Base-by-base conservation (phyloP, 768 basidiomycete species). In the Hysterangium stoloniferum region DNA sequence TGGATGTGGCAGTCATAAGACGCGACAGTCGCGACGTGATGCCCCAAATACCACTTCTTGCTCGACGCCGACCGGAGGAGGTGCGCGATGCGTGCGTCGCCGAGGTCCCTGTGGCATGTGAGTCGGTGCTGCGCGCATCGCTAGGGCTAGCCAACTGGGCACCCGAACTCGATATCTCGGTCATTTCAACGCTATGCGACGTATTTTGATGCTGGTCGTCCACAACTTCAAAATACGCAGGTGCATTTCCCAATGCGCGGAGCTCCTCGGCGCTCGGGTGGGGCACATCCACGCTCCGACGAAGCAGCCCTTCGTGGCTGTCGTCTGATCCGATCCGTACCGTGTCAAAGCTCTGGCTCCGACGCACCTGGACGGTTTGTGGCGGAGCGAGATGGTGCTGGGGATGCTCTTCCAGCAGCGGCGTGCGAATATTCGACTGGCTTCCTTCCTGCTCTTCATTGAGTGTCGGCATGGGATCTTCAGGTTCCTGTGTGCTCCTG, bases 391-490 rank as follows among this genome's bases (percentile, higher is more conserved):
- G 38, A 41, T 41, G 9, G 8, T 11, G 12, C 20, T 20, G 38
- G 20, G 38, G 22, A 41, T 11, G 12, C 36, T 4, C 4, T 20
- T n/a, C 13, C n/a, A 4, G n/a, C 36, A 20, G 13, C 6, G 36
- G n/a, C 6, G 17, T 27, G 29, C n/a, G 19, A 22, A 33, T 17
- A 22, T 6, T 27, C 27, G 1, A 6, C 12, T 4, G 22, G 29
- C 4, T 27, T 34, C 2, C 32, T 9, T 17, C 7, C 20, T 35
- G n/a, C 13, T 27, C 6, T 15, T 22, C 46, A 17, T 32, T 2
- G n/a, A 36, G 15, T 19, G 52, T 36, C 15, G 44, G 32, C 45
- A 47, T 47, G n/a, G 44, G 44, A 22, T 50, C 52, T 34, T 28
- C 7, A 28, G 28, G 11, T 15, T 3, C 20, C 33, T 22, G 9